A percentile compares a stretch with the other conserved stretches of the same genome.
Conservation (phyloP, 2,329 filamentous ascomycete genomes). For the Cercospora sesami region DNA sequence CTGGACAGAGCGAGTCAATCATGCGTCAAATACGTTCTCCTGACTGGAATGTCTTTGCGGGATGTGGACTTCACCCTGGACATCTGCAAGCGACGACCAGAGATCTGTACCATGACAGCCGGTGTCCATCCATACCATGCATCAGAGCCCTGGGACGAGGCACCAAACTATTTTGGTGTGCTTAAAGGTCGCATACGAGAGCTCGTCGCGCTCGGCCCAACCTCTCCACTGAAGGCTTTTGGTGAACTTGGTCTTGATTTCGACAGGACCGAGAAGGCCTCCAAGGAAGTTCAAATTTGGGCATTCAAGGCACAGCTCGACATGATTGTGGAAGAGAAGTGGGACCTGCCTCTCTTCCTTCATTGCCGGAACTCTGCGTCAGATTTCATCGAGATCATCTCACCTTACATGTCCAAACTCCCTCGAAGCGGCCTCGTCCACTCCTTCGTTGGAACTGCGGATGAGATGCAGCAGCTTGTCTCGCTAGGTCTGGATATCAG, state of each 20-base stretch:
- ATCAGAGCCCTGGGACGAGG: slow-evolving; percentile 43
- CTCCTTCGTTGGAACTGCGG: slow-evolving; percentile 43
- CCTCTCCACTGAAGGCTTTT: slow-evolving; percentile 45
- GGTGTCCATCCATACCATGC: slow-evolving; percentile 56
- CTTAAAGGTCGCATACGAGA: slow-evolving; percentile 32
- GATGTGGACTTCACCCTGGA: slow-evolving; percentile 41
- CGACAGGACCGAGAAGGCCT: slow-evolving; percentile 47
- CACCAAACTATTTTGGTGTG: slow-evolving; percentile 27
- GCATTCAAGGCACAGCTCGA: slow-evolving; percentile 48
- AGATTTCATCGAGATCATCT: slow-evolving; percentile 48
- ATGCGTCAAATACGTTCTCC: slow-evolving; percentile 45
- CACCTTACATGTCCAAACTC: slow-evolving; percentile 42
- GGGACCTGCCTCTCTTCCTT: slow-evolving; percentile 45
- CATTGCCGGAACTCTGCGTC: slow-evolving; percentile 47
- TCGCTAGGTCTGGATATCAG: slow-evolving; percentile 47
- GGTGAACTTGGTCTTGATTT: slow-evolving; percentile 56
- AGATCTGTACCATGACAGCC: slow-evolving; percentile 48
- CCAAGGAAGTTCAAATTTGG: slow-evolving; percentile 45
- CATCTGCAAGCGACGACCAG: slow-evolving; percentile 29
- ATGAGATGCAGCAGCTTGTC: slow-evolving; percentile 45
- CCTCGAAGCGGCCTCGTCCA: slow-evolving; percentile 45
- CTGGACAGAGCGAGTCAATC: slow-evolving; percentile 47
- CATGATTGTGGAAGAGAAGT: slow-evolving; percentile 38
- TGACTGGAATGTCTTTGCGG: slow-evolving; percentile 44
- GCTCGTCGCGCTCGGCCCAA: slow-evolving; percentile 22